Evolutionary conservation across 768 basidiomycete genomes (phyloP), one percentile per base, ranked within the genome.

Genomic region (Russula virescens): DNA sequence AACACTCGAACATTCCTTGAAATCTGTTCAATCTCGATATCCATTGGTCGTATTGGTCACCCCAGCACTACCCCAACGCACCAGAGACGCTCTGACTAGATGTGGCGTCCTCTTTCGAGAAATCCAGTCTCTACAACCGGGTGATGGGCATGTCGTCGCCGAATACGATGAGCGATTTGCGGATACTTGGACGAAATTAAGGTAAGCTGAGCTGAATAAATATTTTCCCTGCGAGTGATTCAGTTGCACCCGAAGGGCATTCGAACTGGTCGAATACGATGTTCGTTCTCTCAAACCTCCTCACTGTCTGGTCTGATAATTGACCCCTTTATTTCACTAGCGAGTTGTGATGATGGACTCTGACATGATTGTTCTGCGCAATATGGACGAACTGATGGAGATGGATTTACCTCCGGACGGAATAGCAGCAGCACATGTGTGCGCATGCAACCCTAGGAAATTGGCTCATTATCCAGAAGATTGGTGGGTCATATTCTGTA

Each of bases 381-480:
- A 91, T 70, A 93, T 96, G 86, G 94, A 96, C 74, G 83, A 87
- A 49, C 73, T 91, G 56, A 75, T 83, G 73, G 75, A 79, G 28
- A 61, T 83, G 19, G 70, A 76, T 34, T 75, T 96, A 5, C 80
- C 79, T 2, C 62, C 72, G 21, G 90, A 86, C 65, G 84, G 87
- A 73, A 94, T 98, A 61, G 94, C 92, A 6, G 94, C 94, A 0
- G 82, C 78, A 0, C 95, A 96, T 67, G 94, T 85, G 16, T 99
- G 96, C 70, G 86, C 94, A 4, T 99, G 96, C 77, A 99, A 99
- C 74, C 96, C 95, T 8, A 82, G 85, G 43, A 87, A 84, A 70
- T 72, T 96, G 21, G 64, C 79, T 2, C 91, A 95, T 73, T 99
- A 99, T 75, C 96, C 96, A 9, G 69, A 74, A 4, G 94, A 97